A percentile compares a stretch with the other conserved stretches of the same genome.
phyloP scores from a whole-genome alignment of 2,329 filamentous ascomycete species.

The Endothia cerciana region DNA sequence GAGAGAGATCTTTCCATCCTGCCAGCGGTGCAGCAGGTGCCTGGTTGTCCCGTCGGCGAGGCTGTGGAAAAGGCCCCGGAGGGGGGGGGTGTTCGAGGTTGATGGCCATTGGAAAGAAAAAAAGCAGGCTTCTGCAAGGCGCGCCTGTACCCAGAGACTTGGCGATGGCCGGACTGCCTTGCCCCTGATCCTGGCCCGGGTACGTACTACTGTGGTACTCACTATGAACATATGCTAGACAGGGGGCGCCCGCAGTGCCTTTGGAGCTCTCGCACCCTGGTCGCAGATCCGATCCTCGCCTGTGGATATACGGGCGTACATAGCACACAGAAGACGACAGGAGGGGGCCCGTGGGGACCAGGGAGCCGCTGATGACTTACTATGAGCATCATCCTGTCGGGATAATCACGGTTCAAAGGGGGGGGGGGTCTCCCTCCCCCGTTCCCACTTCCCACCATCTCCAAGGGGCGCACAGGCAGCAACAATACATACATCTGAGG shows the following conservation, averaged over 20 bases:
- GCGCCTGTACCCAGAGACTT: not conserved
- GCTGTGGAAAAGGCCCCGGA: not conserved
- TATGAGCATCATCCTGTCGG: not conserved
- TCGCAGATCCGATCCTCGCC: slow-evolving; percentile 3
- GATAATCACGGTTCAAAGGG: not conserved
- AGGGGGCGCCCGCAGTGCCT: too few relatives aligned
- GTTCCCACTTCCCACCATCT: too few relatives aligned
- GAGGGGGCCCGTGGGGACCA: not conserved
- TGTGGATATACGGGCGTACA: not conserved
- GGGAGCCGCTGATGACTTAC: not conserved
- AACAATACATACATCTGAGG: not conserved
- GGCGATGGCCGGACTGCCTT: too few relatives aligned
- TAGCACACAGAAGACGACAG: not conserved
- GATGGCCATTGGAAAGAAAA: not conserved
- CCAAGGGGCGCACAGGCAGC: not conserved
- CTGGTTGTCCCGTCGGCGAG: not conserved
- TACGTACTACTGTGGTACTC: not conserved
- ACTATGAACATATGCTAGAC: not conserved
- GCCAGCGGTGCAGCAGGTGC: not conserved
- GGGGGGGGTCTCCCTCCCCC: too few relatives aligned
- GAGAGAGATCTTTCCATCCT: not conserved
- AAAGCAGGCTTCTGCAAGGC: slow-evolving; percentile 2
- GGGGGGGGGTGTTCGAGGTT: not conserved
- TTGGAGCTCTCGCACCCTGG: not conserved
- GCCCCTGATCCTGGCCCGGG: too few relatives aligned